Evolutionary conservation across 305 asterid species (phyloP).

Genomic region (Solanum hybrid): DNA sequence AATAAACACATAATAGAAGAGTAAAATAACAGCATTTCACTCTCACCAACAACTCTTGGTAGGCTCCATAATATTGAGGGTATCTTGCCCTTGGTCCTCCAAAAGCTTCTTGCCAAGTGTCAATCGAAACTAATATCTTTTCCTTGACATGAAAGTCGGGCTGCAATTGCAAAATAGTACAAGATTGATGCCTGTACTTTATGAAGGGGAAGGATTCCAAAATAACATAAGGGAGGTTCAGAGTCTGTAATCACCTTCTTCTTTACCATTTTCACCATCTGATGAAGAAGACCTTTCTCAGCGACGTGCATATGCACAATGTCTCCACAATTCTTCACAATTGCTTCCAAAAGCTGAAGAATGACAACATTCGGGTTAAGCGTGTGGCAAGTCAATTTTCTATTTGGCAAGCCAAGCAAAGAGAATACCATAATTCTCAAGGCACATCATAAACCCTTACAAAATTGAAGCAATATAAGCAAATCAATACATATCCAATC

Average conservation of each 20-base stretch:
- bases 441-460: not conserved
- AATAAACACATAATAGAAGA: not conserved
- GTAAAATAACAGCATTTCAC: not conserved
- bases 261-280: constrained; percentile 80
- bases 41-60: constrained; percentile 87
- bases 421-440: not conserved
- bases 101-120: constrained; percentile 99
- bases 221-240: not conserved
- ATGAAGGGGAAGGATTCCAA: not conserved
- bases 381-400: not conserved
- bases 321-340: constrained; percentile 96
- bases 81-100: constrained; percentile 92
- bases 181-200: not conserved
- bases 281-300: constrained; percentile 83
- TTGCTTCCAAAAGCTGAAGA: constrained; percentile 79
- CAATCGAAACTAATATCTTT: constrained; percentile 81
- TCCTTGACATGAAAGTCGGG: constrained; percentile 93
- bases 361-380: constrained; percentile 6
- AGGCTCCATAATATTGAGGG: constrained; percentile 83
- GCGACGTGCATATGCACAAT: constrained; percentile 97
- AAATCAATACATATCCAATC: not conserved
- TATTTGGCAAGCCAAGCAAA: not conserved
- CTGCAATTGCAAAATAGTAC: constrained; percentile 37
- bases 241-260: constrained; percentile 57
- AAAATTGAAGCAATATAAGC: not conserved